A percentile compares a stretch with the other conserved stretches of the same genome.
Evolutionary conservation across 495 filamentous ascomycete genomes (phyloP).

Genomic region (Aspergillus saccharolyticus): DNA sequence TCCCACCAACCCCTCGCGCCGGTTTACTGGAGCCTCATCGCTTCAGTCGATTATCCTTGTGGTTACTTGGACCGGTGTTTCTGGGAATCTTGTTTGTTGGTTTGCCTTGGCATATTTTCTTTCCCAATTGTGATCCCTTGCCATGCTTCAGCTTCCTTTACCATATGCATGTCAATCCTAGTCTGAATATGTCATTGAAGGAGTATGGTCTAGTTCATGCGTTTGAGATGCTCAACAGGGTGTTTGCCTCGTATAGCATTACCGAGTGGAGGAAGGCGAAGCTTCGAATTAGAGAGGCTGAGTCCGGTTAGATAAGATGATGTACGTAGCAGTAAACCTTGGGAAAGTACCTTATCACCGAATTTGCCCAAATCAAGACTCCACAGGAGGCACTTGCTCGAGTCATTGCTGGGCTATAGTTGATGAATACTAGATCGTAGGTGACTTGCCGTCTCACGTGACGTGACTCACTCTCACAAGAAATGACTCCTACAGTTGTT

Average conservation of each 20-base stretch:
- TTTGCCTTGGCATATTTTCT: slow-evolving; percentile 8
- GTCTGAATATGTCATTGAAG: slow-evolving; percentile 17
- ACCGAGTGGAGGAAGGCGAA: neutral
- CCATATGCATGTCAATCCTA: slow-evolving; percentile 11
- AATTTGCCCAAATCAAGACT: no score
- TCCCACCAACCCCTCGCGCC: slow-evolving; percentile 1
- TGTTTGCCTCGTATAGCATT: neutral
- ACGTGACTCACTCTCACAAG: neutral
- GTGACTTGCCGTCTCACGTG: neutral
- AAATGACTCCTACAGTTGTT: neutral
- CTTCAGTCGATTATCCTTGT: slow-evolving; percentile 6
- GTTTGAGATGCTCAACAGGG: slow-evolving; percentile 8
- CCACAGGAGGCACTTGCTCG: no score
- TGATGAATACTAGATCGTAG: no score
- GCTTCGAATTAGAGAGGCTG: neutral
- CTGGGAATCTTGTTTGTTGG: slow-evolving; percentile 18
- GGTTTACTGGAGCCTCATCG: neutral
- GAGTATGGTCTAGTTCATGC: slow-evolving; percentile 13
- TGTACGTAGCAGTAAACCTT: neutral
- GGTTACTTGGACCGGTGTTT: slow-evolving; percentile 19
- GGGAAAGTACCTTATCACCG: no score
- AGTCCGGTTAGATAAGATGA: neutral
- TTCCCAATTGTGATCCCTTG: slow-evolving; percentile 4
- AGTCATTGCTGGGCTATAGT: no score
- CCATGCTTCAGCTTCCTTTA: slow-evolving; percentile 13